Evolutionary conservation across 176 grass and related monocot genomes (phyloP).

Genomic region (Oropetium thomaeum): DNA sequence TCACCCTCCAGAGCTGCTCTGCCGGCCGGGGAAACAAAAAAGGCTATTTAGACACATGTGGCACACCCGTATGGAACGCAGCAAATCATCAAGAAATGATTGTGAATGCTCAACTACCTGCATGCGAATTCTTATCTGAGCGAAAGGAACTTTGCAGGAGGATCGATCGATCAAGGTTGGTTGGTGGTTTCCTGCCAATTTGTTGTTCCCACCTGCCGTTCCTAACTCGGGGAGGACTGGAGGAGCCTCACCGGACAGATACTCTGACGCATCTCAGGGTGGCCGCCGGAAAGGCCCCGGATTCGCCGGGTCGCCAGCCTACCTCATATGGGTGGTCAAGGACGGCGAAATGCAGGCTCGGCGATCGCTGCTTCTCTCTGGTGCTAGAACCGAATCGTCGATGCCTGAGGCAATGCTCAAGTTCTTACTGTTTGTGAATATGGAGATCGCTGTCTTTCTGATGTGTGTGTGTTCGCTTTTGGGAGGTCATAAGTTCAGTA

Average conservation of each 20-base stretch:
- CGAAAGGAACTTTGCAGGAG: background rate
- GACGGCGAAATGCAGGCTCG: background rate
- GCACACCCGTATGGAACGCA: background rate
- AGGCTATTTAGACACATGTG: background rate
- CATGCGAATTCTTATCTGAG: background rate
- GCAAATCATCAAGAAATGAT: conserved; percentile 6
- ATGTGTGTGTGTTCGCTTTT: background rate
- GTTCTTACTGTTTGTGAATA: background rate
- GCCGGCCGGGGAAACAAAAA: background rate
- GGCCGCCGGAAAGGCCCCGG: background rate
- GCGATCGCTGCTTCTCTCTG: background rate
- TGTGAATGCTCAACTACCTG: conserved; percentile 18
- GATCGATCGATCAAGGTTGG: no score
- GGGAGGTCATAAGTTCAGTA: background rate
- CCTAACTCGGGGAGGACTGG: conserved; percentile 38
- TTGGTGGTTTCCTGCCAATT: conserved; percentile 25
- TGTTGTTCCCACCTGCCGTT: conserved; percentile 50
- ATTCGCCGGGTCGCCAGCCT: conserved; percentile 28
- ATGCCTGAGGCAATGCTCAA: background rate
- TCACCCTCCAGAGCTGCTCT: conserved; percentile 17
- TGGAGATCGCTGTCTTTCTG: background rate
- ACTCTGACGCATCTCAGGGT: background rate
- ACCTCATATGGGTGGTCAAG: conserved; percentile 20
- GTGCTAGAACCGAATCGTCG: background rate
- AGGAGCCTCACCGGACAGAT: conserved; percentile 4